Percentiles rank a stretch among this genome's conserved stretches.
These are phyloP conservation scores for Mercurialis annua DNA, from an alignment of 345 rosid species.

Conservation along the genomic window DNA sequence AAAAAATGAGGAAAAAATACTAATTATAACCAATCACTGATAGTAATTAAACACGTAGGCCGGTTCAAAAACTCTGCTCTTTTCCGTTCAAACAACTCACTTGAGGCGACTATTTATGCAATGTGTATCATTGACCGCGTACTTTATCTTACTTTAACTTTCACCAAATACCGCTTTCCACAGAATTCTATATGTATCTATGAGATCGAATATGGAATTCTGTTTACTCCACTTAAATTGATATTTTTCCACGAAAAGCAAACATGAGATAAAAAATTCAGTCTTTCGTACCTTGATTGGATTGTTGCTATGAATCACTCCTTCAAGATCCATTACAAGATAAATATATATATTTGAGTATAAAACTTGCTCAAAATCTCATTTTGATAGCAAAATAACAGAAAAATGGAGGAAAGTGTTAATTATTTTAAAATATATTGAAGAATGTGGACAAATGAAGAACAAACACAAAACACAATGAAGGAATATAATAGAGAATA, in stretches of 20 bases:
- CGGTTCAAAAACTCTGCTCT: no score
- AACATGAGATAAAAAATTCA: no score
- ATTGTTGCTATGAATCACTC: slow-evolving; percentile 23
- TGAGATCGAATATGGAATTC: no score
- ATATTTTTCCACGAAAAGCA: no score
- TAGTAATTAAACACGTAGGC: no score
- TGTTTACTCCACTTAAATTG: no score
- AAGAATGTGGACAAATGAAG: slow-evolving; percentile 29
- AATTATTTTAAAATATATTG: not conserved
- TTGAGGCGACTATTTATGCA: no score
- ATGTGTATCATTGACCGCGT: no score
- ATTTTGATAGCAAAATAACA: slow-evolving; percentile 23
- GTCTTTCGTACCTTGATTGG: slow-evolving; percentile 3
- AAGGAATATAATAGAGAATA: slow-evolving; percentile 22
- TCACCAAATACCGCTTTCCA: no score
- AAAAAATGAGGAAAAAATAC: not conserved
- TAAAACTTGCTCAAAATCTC: slow-evolving; percentile 31
- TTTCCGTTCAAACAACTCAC: no score
- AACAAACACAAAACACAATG: slow-evolving; percentile 34
- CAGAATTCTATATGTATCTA: no score
- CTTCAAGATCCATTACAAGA: slow-evolving; percentile 64
- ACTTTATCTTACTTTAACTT: no score
- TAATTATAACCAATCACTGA: not conserved
- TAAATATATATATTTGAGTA: not conserved
- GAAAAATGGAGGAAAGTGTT: not conserved